Evolutionary conservation across 306 rosid species (phyloP).

Genomic region (Castanea sativa): DNA sequence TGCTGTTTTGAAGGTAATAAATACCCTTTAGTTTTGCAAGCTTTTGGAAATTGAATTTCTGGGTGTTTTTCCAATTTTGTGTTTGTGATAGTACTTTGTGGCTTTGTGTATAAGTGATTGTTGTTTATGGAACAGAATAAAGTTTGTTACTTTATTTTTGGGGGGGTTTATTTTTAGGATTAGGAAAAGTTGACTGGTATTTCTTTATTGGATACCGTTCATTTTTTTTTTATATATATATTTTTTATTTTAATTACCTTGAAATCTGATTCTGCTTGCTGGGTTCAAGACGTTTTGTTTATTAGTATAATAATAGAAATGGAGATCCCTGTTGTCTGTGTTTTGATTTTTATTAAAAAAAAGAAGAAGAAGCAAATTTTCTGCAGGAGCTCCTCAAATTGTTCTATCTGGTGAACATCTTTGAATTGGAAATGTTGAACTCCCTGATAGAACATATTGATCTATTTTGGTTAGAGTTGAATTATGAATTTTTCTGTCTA

Average conservation of each 20-base stretch:
- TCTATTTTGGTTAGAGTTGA: neutral
- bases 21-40: neutral
- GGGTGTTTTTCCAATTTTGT: neutral
- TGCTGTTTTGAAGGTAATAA: conserved; percentile 62
- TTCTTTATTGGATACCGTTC: neutral
- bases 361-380: too few species aligned
- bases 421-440: neutral
- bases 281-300: neutral
- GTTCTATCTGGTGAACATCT: neutral
- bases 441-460: neutral
- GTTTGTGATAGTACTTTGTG: neutral
- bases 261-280: conserved; percentile 4
- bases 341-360: neutral
- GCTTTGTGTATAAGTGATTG: neutral
- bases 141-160: neutral
- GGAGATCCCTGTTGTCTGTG: conserved; percentile 10
- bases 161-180: neutral
- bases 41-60: neutral
- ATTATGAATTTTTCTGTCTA: neutral
- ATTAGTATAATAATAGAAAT: neutral
- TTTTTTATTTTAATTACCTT: neutral
- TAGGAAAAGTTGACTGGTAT: neutral
- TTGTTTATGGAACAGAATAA: neutral
- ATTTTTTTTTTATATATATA: neutral
- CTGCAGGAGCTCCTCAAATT: too few species aligned